Base-by-base conservation (phyloP, 352 stramenopile genomes). In the Phytopythium vexans region DNA sequence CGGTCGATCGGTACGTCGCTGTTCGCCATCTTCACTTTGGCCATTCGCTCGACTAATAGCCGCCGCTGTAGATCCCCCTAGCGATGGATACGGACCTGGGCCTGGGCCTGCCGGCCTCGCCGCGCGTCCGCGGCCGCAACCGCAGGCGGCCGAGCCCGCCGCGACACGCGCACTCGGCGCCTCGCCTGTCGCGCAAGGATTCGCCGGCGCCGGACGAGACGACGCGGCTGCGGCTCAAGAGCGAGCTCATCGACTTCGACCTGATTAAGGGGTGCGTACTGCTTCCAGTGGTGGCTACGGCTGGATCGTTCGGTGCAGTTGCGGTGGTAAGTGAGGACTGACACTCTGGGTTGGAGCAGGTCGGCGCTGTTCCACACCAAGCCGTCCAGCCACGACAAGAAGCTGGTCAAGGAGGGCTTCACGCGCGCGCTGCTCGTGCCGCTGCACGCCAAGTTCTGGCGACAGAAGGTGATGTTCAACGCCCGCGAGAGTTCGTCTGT, bases 291-390 rank as follows among this genome's bases (percentile, higher is more conserved):
- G 35, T 35, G 48, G 15, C 21, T 9, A 1, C 37, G 37, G 8
- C 8, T 41, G 8, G 37, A 14, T 9, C 37, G 37, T 41, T 14
- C 8, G 8, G 37, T 14, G 8, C 8, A 14, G 12, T 4, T 49
- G 27, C 32, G 45, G 32, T 51, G 32, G 32, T 36, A 44, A 45
- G 41, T 31, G 15, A 2, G 11, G 35, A 9, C 3, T 41, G 36
- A 33, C n/a, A 55, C 6, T 11, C 53, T 34, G 43, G 48, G 3
- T 27, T 42, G 5, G 35, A 48, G 10, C 32, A 89, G 78, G 40
- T 94, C 84, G 21, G 82, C 81, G 21, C 82, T 92, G 32, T 94
- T 94, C 59, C 81, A 94, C 54, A 94, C 84, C 46, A 94, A 94
- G 52, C 79, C 84, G 6, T 77, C 81, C 4, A 88, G 80, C 48